phyloP scores from a whole-genome alignment of 192 early-diverging fungal genomes.

The Mortierella antarctica region DNA sequence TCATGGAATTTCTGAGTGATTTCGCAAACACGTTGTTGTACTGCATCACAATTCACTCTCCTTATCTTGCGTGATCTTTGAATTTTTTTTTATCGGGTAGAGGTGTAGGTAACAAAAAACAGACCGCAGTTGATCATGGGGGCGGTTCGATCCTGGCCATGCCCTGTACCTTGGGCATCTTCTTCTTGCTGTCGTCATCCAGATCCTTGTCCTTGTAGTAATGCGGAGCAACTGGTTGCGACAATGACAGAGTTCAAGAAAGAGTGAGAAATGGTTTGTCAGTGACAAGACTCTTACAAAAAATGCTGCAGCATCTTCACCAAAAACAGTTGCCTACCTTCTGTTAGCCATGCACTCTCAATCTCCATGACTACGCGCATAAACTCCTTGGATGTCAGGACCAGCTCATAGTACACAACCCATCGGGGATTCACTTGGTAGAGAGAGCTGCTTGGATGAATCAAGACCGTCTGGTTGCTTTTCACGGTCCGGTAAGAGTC shows the following conservation, averaged over 20 bases:
- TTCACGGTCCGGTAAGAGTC: conserved; percentile 94
- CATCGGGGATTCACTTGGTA: conserved; percentile 86
- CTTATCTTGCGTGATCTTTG: too few relatives aligned
- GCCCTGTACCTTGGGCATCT: conserved; percentile 60
- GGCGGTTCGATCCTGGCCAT: conserved; percentile 39
- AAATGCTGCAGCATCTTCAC: background rate
- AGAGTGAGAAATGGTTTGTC: background rate
- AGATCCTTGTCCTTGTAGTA: conserved; percentile 81
- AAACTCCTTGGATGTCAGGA: conserved; percentile 94
- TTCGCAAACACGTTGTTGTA: too few relatives aligned
- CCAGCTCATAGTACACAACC: conserved; percentile 93
- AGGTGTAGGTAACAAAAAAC: background rate
- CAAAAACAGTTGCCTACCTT: conserved; percentile 58
- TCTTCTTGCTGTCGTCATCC: conserved; percentile 65
- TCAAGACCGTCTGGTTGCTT: conserved; percentile 85
- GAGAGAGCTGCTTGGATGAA: conserved; percentile 90
- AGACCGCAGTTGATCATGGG: background rate
- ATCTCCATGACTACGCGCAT: conserved; percentile 97
- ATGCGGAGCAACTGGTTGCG: conserved; percentile 72
- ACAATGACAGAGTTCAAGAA: background rate
- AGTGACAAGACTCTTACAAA: background rate
- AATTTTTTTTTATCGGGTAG: background rate
- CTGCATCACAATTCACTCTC: too few relatives aligned
- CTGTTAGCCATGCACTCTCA: conserved; percentile 84
- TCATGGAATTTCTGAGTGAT: too few relatives aligned